Evolutionary conservation across 371 early-diverging fungal species (phyloP).

Genomic region (Capillidium rhysosporum): DNA sequence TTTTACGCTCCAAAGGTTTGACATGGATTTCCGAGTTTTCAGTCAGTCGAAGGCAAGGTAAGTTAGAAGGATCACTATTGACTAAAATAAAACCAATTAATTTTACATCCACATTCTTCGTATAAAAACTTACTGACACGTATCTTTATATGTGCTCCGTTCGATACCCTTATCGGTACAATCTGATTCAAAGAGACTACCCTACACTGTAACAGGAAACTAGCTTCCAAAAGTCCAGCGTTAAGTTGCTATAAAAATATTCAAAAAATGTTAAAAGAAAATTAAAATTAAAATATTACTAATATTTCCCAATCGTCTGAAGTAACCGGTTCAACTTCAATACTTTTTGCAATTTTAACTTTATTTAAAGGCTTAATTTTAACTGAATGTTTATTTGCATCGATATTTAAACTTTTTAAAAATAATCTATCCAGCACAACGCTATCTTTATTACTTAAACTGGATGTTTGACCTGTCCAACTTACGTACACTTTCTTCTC

Average conservation of each 20-base stretch:
- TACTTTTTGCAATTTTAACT: conserved; percentile 21
- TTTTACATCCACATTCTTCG: background rate
- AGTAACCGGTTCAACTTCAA: conserved; percentile 55
- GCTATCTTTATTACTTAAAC: background rate
- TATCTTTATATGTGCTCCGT: conserved; percentile 32
- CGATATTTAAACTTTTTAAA: background rate
- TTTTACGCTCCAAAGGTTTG: conserved; percentile 42
- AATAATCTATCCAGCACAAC: background rate
- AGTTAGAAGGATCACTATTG: conserved; percentile 29
- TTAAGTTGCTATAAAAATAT: conserved; percentile 35
- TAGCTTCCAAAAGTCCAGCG: conserved; percentile 59
- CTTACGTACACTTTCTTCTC: background rate
- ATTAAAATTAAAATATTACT: conserved; percentile 17
- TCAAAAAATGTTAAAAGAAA: background rate
- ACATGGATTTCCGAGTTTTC: conserved; percentile 56
- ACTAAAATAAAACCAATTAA: conserved; percentile 13
- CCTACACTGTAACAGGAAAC: conserved; percentile 50
- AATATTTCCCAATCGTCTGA: conserved; percentile 79
- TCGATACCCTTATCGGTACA: conserved; percentile 46
- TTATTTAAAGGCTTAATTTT: background rate
- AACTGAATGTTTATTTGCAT: background rate
- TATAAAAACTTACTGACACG: conserved; percentile 16
- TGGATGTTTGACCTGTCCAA: background rate
- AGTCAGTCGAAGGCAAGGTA: conserved; percentile 29
- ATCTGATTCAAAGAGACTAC: conserved; percentile 41